phyloP scores from a whole-genome alignment of 306 rosid species.

The Cajanus cajan region DNA sequence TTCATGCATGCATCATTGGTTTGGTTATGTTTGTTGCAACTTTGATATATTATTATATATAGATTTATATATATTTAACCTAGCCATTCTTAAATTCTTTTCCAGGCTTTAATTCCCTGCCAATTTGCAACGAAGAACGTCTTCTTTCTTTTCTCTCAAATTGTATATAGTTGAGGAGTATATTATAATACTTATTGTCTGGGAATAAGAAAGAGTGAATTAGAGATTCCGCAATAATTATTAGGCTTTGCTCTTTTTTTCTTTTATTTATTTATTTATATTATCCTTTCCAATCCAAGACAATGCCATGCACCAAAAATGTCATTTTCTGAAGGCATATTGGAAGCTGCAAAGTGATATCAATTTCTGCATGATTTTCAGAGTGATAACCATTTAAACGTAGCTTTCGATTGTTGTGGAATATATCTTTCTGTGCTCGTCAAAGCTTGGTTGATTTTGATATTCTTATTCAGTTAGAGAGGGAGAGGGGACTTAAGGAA shows the following conservation, averaged over 20 bases:
- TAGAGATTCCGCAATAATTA: constrained; percentile 26
- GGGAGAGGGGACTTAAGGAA: constrained; percentile 32
- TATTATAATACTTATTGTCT: constrained; percentile 30
- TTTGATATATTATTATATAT: background rate
- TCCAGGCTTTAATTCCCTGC: background rate
- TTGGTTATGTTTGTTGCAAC: background rate
- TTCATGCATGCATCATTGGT: background rate
- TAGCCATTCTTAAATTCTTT: constrained; percentile 22
- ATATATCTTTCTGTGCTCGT: constrained; percentile 39
- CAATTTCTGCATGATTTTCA: constrained; percentile 30
- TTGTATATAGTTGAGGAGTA: background rate
- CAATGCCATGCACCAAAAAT: constrained; percentile 33
- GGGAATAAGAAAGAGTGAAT: constrained; percentile 20
- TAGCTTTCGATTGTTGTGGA: constrained; percentile 39
- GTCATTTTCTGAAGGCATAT: constrained; percentile 48
- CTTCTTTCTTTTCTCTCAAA: background rate
- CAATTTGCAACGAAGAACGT: constrained; percentile 13
- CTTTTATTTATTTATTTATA: too few species aligned
- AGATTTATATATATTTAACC: too few species aligned
- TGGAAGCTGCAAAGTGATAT: constrained; percentile 15
- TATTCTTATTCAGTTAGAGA: constrained; percentile 42
- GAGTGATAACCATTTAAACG: constrained; percentile 22
- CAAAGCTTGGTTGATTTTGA: constrained; percentile 33
- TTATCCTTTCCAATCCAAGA: constrained; percentile 16
- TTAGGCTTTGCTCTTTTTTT: background rate